Base-by-base conservation (phyloP, 371 early-diverging fungal genomes). In the Mortierella sp. region DNA sequence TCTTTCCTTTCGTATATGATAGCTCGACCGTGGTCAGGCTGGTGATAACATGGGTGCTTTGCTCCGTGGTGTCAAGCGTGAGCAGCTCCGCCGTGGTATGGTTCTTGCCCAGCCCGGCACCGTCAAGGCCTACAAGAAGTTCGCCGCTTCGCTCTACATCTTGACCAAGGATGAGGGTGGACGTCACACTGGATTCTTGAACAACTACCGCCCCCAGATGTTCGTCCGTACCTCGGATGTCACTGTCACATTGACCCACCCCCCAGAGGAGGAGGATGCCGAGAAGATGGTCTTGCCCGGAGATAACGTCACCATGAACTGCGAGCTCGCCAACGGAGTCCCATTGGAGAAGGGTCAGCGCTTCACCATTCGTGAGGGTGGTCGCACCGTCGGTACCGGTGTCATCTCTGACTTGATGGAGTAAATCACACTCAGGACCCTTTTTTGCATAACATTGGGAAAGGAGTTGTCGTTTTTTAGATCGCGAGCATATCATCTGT, bases 231-330 rank as follows among this genome's bases (percentile, higher is more conserved):
- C 99, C 44, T 93, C 95, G 76, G 99, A 99, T 90, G 96, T 98
- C 82, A 97, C 98, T 44, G 97, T 96, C 79, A 92, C 94, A 55
- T 90, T 99, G 75, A 92, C 95, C 88, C 97, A 97, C 88, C 95
- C 93, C 80, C 94, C 91, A 75, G 96, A 96, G 58, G 95, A 92
- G 71, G 93, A 93, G 89, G 95, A 96, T 88, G 93, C 96, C 32
- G 97, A 97, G 73, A 96, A 97, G 94, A 95, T 98, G 95, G 94
- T 99, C 78, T 97, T 98, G 97, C 99, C 99, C n/a, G 99, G 99
- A 75, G 99, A 99, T 88, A 97, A 98, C 81, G 94, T 97, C 43
- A 93, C 93, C 78, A 91, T 98, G 92, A 84, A 91, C 81, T 94
- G 96, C 88, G 96, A 97, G 88, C 93, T 98, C 79, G 87, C 93